Percentiles rank a stretch among this genome's conserved stretches.
phyloP scores from a whole-genome alignment of 202 grass and related monocot species.

The Carex arenaria region DNA sequence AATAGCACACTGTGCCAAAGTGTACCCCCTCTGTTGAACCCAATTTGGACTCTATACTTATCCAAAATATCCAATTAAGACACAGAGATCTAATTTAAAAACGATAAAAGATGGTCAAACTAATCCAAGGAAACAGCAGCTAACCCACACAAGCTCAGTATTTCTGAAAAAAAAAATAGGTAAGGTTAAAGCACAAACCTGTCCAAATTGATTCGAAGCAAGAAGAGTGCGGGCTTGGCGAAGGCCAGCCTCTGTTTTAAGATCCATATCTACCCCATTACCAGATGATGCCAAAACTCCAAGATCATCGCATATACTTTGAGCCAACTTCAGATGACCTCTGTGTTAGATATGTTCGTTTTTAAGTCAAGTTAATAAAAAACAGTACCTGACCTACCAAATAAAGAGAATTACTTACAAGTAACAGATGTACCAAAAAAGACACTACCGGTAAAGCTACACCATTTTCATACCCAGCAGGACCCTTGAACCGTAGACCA shows the following conservation, averaged over 20 bases:
- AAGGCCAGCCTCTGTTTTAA: slow-evolving; percentile 83
- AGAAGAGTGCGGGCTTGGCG: slow-evolving; percentile 75
- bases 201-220: slow-evolving; percentile 79
- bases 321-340: slow-evolving; percentile 72
- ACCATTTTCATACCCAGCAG: background rate
- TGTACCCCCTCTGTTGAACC: background rate
- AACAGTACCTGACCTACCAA: background rate
- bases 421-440: background rate
- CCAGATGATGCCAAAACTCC: slow-evolving; percentile 76
- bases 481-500: background rate
- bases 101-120: background rate
- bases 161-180: background rate
- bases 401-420: background rate
- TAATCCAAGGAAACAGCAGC: slow-evolving; percentile 5
- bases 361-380: background rate
- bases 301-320: slow-evolving; percentile 85
- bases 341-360: slow-evolving; percentile 28
- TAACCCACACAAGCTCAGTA: background rate
- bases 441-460: background rate
- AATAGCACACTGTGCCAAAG: background rate
- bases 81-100: background rate
- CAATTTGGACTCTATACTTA: background rate
- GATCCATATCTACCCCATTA: slow-evolving; percentile 82
- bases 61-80: background rate
- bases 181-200: slow-evolving; percentile 41